Percentiles rank a stretch among this genome's conserved stretches.
Conservation (phyloP, 2,329 filamentous ascomycete species). For the Botrytis porri region DNA sequence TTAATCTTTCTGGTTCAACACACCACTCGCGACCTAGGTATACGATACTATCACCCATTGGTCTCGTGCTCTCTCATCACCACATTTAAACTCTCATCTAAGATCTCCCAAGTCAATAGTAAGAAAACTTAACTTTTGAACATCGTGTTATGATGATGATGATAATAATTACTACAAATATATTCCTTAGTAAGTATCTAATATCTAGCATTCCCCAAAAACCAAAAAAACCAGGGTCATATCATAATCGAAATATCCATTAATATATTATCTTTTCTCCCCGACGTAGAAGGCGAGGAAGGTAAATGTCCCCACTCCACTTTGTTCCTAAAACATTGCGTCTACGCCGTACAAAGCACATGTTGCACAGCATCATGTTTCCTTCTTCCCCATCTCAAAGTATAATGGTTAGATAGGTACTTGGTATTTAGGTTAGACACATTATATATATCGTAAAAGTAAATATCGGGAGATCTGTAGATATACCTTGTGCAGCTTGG, state of each 20-base stretch:
- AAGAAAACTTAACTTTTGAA: not conserved
- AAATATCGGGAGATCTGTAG: not conserved
- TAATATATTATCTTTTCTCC: not conserved
- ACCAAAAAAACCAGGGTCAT: not conserved
- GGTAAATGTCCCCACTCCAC: not conserved
- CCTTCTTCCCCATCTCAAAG: not conserved
- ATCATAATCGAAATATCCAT: not conserved
- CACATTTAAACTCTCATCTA: not conserved
- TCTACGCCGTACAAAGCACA: not conserved
- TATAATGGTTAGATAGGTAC: not conserved
- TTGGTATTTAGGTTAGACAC: no score
- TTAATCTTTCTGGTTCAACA: not conserved
- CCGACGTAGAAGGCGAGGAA: not conserved
- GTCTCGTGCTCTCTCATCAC: not conserved
- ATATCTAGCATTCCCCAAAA: not conserved
- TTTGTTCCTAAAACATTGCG: not conserved
- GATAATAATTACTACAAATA: not conserved
- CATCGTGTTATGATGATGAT: no score
- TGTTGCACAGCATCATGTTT: not conserved
- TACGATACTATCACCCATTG: not conserved
- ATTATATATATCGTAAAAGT: no score
- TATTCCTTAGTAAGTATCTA: not conserved
- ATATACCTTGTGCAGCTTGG: not conserved
- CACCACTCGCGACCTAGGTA: not conserved
- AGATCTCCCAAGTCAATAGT: not conserved